phyloP scores from a whole-genome alignment of 129 eudicot genomes.

The Lactuca sativa region DNA sequence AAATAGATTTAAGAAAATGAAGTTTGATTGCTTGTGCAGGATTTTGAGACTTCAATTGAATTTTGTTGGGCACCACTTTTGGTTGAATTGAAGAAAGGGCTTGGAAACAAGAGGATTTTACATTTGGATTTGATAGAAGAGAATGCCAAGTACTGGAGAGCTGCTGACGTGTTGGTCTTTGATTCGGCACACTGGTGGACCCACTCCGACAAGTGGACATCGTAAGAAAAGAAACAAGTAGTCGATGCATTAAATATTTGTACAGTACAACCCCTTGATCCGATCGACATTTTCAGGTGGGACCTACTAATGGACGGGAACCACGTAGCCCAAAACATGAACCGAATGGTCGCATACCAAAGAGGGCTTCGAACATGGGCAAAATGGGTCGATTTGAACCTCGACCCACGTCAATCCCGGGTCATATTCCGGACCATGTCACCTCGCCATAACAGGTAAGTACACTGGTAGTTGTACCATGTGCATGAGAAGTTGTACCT shows the following conservation, averaged over 20 bases:
- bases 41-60: conserved; percentile 74
- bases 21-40: conserved; percentile 35
- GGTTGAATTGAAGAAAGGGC: conserved; percentile 67
- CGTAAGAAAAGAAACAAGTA: conserved; percentile 43
- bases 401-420: conserved; percentile 67
- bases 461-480: background rate
- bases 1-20: no score
- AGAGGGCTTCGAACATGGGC: conserved; percentile 82
- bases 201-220: conserved; percentile 64
- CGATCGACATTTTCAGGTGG: conserved; percentile 49
- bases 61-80: conserved; percentile 90
- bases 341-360: conserved; percentile 81
- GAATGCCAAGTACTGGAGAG: conserved; percentile 86
- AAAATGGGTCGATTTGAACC: conserved; percentile 76
- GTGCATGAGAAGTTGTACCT: conserved; percentile 8
- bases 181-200: conserved; percentile 99
- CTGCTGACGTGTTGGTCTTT: conserved; percentile 76
- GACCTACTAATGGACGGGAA: conserved; percentile 78
- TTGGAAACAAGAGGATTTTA: conserved; percentile 53
- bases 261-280: background rate
- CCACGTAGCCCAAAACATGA: conserved; percentile 44
- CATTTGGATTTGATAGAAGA: conserved; percentile 88
- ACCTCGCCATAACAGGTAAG: conserved; percentile 82
- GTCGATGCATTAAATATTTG: background rate
- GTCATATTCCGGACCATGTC: conserved; percentile 91